Conservation (phyloP, 495 filamentous ascomycete species). For the Penicillium goetzii region DNA sequence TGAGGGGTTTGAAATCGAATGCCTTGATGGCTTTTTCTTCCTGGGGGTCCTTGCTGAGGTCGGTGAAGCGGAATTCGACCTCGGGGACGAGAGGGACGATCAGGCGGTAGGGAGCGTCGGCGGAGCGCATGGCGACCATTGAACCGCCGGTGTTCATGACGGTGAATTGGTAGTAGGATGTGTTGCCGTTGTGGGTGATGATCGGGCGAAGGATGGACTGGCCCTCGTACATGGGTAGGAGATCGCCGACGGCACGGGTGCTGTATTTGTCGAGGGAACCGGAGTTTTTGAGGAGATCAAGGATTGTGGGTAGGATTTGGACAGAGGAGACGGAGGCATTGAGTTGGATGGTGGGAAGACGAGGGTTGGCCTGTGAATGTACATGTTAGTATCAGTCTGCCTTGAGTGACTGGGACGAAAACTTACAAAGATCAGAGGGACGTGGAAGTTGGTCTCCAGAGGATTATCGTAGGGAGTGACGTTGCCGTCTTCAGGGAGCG, state of each 20-base stretch:
- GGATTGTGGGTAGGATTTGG: constrained; percentile 54
- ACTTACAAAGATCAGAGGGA: constrained; percentile 50
- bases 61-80: constrained; percentile 44
- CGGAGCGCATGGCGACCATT: constrained; percentile 44
- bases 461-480: constrained; percentile 55
- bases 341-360: constrained; percentile 47
- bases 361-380: constrained; percentile 39
- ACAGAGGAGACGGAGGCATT: constrained; percentile 47
- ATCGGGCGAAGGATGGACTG: constrained; percentile 51
- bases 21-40: constrained; percentile 38
- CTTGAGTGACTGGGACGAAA: not conserved
- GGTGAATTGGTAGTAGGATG: constrained; percentile 48
- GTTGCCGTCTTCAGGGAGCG: constrained; percentile 48
- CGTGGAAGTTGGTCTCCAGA: constrained; percentile 53
- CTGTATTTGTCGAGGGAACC: constrained; percentile 41
- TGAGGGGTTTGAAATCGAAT: constrained; percentile 38
- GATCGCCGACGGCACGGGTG: constrained; percentile 35
- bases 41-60: constrained; percentile 39
- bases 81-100: constrained; percentile 45
- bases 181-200: constrained; percentile 36
- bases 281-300: constrained; percentile 53
- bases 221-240: constrained; percentile 51
- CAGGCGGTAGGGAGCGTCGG: constrained; percentile 43
- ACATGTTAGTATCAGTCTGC: not conserved
- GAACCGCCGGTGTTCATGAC: constrained; percentile 53